A percentile compares a stretch with the other conserved stretches of the same genome.
phyloP scores from a whole-genome alignment of 106 monocot species.

The Phalaenopsis equestris region DNA sequence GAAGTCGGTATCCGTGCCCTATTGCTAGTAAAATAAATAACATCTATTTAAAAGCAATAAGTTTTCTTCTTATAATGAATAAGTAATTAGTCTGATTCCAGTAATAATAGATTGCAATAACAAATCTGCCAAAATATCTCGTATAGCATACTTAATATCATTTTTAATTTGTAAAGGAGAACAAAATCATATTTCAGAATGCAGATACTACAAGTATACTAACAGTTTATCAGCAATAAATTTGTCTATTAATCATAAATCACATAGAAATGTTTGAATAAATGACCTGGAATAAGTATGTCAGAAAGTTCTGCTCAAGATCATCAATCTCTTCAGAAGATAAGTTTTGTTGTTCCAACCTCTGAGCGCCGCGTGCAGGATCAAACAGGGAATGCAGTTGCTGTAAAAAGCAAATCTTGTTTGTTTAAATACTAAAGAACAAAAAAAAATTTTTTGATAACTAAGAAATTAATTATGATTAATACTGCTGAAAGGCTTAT shows the following conservation, averaged over 20 bases:
- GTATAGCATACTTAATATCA: neutral
- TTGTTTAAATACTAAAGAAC: neutral
- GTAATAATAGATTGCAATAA: neutral
- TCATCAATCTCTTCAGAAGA: constrained; percentile 46
- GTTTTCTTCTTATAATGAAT: neutral
- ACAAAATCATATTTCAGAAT: neutral
- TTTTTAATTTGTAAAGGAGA: neutral
- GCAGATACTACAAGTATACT: neutral
- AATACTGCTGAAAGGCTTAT: neutral
- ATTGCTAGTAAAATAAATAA: neutral
- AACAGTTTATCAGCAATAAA: neutral
- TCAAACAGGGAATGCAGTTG: constrained; percentile 68
- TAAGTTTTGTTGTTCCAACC: constrained; percentile 43
- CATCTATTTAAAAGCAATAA: neutral
- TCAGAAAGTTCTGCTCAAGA: constrained; percentile 61
- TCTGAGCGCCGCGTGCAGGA: constrained; percentile 40
- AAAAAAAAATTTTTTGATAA: neutral
- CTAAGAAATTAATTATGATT: neutral
- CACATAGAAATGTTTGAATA: neutral
- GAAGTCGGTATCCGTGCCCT: neutral
- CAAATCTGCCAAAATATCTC: neutral
- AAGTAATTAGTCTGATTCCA: neutral
- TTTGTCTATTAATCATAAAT: neutral
- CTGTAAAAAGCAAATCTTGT: constrained; percentile 21
- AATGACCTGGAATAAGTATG: constrained; percentile 57